Conservation (phyloP, 352 stramenopile species). For the Globisporangium alternatum region DNA sequence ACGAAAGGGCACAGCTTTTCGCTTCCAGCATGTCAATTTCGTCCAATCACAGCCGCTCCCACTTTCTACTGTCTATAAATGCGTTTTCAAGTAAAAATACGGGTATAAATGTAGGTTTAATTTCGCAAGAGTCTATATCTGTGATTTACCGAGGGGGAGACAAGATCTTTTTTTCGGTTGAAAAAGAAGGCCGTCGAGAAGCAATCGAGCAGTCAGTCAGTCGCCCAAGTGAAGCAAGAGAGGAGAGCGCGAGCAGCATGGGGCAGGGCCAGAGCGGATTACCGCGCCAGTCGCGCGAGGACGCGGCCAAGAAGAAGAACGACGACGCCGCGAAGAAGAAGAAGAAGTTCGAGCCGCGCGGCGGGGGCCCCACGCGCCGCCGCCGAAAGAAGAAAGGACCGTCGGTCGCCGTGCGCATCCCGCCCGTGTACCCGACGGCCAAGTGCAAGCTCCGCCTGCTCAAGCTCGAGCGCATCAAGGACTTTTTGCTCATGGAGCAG, state of each 20-base stretch:
- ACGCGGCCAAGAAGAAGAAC: constrained; percentile 85
- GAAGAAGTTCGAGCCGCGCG: constrained; percentile 92
- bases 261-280: constrained; percentile 85
- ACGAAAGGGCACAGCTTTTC: not conserved
- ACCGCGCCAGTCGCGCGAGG: constrained; percentile 73
- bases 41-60: not conserved
- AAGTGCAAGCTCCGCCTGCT: constrained; percentile 99
- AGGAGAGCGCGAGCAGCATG: constrained; percentile 35
- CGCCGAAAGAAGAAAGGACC: constrained; percentile 93
- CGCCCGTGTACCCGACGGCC: constrained; percentile 93
- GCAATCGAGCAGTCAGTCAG: not conserved
- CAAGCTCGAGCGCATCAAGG: constrained; percentile 99
- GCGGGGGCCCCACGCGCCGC: constrained; percentile 80
- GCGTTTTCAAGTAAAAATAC: not conserved
- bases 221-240: constrained; percentile 3
- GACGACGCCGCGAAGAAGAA: constrained; percentile 92
- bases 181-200: not conserved
- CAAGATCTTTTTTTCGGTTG: constrained; percentile 10
- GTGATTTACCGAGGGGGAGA: not conserved
- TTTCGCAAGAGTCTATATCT: not conserved
- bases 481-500: constrained; percentile 99
- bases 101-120: not conserved
- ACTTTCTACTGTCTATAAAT: not conserved
- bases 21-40: not conserved
- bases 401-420: constrained; percentile 85